Base-by-base conservation (phyloP, 768 basidiomycete species). In the Pisolithus marmoratus region DNA sequence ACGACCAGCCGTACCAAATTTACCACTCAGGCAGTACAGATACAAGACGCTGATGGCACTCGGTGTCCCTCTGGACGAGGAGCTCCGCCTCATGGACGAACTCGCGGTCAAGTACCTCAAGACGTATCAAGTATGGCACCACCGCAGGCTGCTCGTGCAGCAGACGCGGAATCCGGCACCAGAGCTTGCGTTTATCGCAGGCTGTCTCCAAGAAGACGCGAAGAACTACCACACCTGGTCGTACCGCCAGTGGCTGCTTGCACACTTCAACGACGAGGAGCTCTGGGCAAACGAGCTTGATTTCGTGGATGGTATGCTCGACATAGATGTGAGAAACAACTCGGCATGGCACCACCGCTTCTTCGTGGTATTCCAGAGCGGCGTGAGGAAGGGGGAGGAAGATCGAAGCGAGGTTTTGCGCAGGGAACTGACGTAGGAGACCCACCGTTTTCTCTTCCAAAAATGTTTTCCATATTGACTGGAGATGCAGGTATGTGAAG, bases 141-240 rank as follows among this genome's bases (percentile, higher is more conserved):
- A 93, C 63, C 84, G 90, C 40, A 82, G 87, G 4, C 81, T 92
- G 34, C 74, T 93, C 36, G 78, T 92, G 55, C 76, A 76, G 36
- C 69, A 75, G 43, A 74, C 81, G 29, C 72, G 77, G 51, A 65
- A 75, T 22, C 78, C 84, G 5, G 63, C 52, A 3, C 76, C 78
- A 8, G 96, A 99, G 68, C 84, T 98, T 50, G 74, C 65, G 34
- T 97, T 96, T 68, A 85, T 93, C 64, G 78, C 83, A 47, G 69
- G 72, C 50, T 83, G 84, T 1, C 80, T 99, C 27, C 71, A 79
- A 8, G 76, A 70, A 20, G 96, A 99, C 64, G 70, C 82, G 42
- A 99, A 99, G 80, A 99, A 99, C 73, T 99, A 99, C 67, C 95
- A 98, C 68, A 98, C 96, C 0, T 99, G 96, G 96, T 90, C 90